phyloP scores from a whole-genome alignment of 139 green algal species.

The Raphidocelis subcapitata region DNA sequence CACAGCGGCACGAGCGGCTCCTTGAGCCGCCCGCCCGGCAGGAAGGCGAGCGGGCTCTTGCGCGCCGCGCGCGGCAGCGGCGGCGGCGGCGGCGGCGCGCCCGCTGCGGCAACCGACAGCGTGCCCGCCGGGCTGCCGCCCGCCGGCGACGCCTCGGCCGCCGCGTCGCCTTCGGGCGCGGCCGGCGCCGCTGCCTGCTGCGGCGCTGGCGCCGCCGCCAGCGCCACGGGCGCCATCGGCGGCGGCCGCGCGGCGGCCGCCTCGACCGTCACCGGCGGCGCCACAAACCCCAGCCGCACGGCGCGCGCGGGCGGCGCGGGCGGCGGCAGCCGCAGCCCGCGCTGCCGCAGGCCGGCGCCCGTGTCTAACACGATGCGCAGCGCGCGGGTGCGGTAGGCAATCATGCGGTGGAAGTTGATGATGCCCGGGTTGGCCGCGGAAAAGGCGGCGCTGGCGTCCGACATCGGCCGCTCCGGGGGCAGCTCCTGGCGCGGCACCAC shows the following conservation, averaged over 20 bases:
- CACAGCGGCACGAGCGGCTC: conserved; percentile 16
- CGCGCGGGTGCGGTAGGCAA: conserved; percentile 17
- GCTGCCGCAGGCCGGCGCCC: neutral
- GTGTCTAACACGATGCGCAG: neutral
- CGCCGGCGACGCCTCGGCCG: neutral
- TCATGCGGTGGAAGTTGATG: conserved; percentile 34
- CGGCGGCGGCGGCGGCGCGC: no score
- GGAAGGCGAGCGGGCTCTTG: conserved; percentile 6
- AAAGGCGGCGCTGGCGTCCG: conserved; percentile 1
- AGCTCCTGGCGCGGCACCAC: conserved; percentile 9
- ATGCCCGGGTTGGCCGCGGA: conserved; percentile 11
- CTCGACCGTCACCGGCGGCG: no score
- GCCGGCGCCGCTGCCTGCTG: neutral
- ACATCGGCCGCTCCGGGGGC: neutral
- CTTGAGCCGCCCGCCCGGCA: conserved; percentile 1
- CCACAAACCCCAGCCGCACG: no score
- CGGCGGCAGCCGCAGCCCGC: conserved; percentile 9
- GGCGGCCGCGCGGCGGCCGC: no score
- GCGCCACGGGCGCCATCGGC: neutral
- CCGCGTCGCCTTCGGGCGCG: neutral
- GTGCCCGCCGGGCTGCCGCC: neutral
- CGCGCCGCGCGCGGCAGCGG: neutral
- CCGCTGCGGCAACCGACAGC: neutral
- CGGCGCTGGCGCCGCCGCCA: conserved; percentile 2
- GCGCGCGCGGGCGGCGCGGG: no score